phyloP scores from a whole-genome alignment of 2,329 filamentous ascomycete species.

The Aspergillus sp. region DNA sequence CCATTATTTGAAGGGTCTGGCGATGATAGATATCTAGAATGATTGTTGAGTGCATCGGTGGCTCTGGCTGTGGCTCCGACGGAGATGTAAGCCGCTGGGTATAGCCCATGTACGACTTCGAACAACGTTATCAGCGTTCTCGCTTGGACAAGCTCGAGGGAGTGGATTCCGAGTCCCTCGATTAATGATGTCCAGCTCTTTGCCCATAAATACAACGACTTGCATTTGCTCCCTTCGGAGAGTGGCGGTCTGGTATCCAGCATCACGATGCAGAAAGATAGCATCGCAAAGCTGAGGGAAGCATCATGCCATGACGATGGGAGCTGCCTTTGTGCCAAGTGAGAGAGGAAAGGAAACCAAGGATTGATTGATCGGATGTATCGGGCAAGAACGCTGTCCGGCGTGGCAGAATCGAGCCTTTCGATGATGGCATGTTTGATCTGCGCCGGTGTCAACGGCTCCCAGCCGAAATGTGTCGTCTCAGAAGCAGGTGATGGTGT shows the following conservation, averaged over 20 bases:
- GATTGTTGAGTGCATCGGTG: not conserved
- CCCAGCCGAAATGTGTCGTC: too few relatives aligned
- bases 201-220: not conserved
- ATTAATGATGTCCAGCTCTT: slow-evolving; percentile 1
- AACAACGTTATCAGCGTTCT: not conserved
- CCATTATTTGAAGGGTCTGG: too few relatives aligned
- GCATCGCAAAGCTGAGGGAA: not conserved
- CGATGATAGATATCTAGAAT: too few relatives aligned
- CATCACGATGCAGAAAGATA: too few relatives aligned
- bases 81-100: slow-evolving; percentile 1
- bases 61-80: not conserved
- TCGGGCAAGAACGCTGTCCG: not conserved
- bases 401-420: too few relatives aligned
- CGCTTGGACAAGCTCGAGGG: not conserved
- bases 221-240: not conserved
- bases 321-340: not conserved
- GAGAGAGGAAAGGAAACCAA: not conserved
- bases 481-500: too few relatives aligned
- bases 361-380: not conserved
- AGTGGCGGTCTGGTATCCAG: not conserved
- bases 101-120: not conserved
- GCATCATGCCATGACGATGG: not conserved
- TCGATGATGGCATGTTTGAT: too few relatives aligned
- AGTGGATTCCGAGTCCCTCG: not conserved
- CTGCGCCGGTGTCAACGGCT: not conserved